Base-by-base conservation (phyloP, 345 rosid species). In the Eucalyptus paniculata region DNA sequence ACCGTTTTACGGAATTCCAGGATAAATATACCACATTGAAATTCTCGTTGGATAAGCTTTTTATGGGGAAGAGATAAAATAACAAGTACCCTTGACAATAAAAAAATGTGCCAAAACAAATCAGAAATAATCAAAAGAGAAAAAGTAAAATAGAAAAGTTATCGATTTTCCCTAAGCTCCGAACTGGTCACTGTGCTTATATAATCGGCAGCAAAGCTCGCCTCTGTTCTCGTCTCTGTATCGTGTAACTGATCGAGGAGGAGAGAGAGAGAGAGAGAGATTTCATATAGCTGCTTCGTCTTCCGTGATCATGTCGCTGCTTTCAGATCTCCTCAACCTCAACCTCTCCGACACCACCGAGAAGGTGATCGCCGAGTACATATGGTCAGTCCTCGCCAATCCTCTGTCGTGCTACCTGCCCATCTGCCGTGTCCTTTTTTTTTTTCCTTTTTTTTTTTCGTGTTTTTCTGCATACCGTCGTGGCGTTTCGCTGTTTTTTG, bases 361-460 rank as follows among this genome's bases (percentile, higher is more conserved):
- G 21, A 95, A 97, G 91, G 93, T 96, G 95, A 96, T 97, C 87
- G 98, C 98, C 11, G 99, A 97, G 88, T 97, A 97, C 93, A 94
- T 97, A 94, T 97, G 99, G 99, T 97, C 83, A 40, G 95, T 92
- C 85, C 85, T 40, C 45, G 45, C 82, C 10, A 37, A 72, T 72
- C 83, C 83, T 72, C 45, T 34, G 81, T 18, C 40, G 42, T 10
- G 9, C 44, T 18, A 34, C 81, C 7, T 37, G 28, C 45, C 83
- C 83, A 10, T 56, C 24, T 19, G 45, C 26, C 45, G 2, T n/a
- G 77, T 8, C 21, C 69, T 28, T 50, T 5, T 16, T 16, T 15
- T 15, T 6, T n/a, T 28, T 50, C 2, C 6, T 16, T 15, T 15
- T 26, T 26, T 10, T 60, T 28, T 4, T 8, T 15, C 0, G 19